Evolutionary conservation across 192 early-diverging fungal genomes (phyloP).

Genomic region (Mortierella hygrophila): DNA sequence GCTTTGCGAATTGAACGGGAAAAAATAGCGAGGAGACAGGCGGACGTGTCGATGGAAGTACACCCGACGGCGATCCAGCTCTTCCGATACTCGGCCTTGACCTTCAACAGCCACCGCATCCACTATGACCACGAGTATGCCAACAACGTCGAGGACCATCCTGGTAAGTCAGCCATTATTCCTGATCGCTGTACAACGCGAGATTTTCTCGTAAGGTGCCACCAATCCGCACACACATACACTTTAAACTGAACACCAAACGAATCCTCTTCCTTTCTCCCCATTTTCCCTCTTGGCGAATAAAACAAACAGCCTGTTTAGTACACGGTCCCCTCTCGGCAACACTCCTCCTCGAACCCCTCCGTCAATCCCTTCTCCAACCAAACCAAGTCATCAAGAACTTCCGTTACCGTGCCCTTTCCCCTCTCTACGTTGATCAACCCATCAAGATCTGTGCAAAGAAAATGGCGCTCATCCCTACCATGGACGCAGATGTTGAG

Average conservation of each 20-base stretch:
- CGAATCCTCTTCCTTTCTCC: not conserved
- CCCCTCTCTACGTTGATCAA: slow-evolving; percentile 73
- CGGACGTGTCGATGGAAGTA: slow-evolving; percentile 72
- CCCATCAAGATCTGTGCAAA: slow-evolving; percentile 67
- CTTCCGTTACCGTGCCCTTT: slow-evolving; percentile 79
- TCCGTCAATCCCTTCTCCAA: slow-evolving; percentile 64
- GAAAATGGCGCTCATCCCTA: slow-evolving; percentile 57
- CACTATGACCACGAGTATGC: slow-evolving; percentile 88
- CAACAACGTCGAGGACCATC: slow-evolving; percentile 74
- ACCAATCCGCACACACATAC: not conserved
- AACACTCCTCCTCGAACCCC: slow-evolving; percentile 78
- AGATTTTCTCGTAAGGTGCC: not conserved
- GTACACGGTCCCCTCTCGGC: slow-evolving; percentile 87
- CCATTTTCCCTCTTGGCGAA: not conserved
- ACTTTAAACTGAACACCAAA: not conserved
- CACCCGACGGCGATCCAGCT: slow-evolving; percentile 77
- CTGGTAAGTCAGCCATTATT: slow-evolving; percentile 53
- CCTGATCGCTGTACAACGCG: not conserved
- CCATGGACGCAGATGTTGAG: slow-evolving; percentile 38
- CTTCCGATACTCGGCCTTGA: slow-evolving; percentile 91
- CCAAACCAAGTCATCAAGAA: slow-evolving; percentile 59
- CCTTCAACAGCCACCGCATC: slow-evolving; percentile 91
- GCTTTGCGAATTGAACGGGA: not conserved
- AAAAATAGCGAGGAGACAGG: slow-evolving; percentile 57
- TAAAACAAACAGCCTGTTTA: slow-evolving; percentile 60